Evolutionary conservation across 345 rosid genomes (phyloP).

Genomic region (Pugionium dolabratum): DNA sequence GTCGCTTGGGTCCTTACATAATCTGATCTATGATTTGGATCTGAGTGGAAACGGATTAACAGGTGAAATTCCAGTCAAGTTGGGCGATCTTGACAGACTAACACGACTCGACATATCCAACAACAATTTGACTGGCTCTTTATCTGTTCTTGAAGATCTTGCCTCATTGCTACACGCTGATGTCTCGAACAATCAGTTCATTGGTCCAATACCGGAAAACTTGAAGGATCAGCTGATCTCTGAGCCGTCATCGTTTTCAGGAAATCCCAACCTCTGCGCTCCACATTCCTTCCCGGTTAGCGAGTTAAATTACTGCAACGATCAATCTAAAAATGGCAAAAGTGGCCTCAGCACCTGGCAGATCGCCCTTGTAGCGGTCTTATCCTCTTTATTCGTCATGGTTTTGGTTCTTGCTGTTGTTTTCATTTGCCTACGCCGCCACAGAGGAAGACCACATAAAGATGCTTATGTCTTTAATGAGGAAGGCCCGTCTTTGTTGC

Average conservation of each 20-base stretch:
- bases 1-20: conserved; percentile 50
- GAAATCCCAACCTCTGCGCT: conserved; percentile 64
- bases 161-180: conserved; percentile 48
- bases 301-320: conserved; percentile 47
- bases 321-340: conserved; percentile 21
- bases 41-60: conserved; percentile 60
- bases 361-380: conserved; percentile 49
- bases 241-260: conserved; percentile 53
- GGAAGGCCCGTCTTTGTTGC: conserved; percentile 54
- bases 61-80: conserved; percentile 56
- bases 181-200: conserved; percentile 64
- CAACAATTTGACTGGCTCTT: conserved; percentile 66
- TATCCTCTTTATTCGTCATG: conserved; percentile 38
- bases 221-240: conserved; percentile 42
- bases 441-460: conserved; percentile 13
- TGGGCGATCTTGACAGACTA: conserved; percentile 49
- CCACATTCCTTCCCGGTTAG: conserved; percentile 43
- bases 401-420: conserved; percentile 38
- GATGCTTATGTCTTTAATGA: conserved; percentile 46
- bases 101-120: conserved; percentile 57
- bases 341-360: conserved; percentile 42
- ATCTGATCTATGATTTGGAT: conserved; percentile 56
- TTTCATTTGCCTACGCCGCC: conserved; percentile 29
- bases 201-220: conserved; percentile 62
- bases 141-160: conserved; percentile 47